Base-by-base conservation (phyloP, 1,139 yeast genomes). In the Zygoascus meyerae region DNA sequence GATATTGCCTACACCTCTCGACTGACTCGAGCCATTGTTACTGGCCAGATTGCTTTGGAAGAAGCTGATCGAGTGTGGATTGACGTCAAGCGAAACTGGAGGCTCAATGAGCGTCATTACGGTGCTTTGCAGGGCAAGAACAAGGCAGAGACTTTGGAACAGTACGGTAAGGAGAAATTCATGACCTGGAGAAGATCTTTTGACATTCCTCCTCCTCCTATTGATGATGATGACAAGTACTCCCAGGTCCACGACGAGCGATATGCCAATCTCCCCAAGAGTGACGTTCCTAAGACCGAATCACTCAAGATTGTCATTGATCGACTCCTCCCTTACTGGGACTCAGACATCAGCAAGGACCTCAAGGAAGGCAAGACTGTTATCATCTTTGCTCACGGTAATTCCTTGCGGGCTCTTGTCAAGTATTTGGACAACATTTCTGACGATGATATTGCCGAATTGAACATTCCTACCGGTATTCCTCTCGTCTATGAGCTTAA, bases 81-180 rank as follows among this genome's bases (percentile, higher is more conserved):
- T 59, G 96, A 95, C 66, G 95, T 86, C 65, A 82, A 84, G 74
- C 86, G 97, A 78, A 78, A 90, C 51, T 90, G 97, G 97, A 84
- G 97, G 78, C 81, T 90, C 71, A 90, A 90, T 74, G 98, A 90
- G 77, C 92, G 97, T 78, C 97, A 90, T 75, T 90, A 90, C 75
- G 98, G 98, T 78, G 97, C 89, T 61, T 79, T 92, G 65, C 97
- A 92, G 75, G 98, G 98, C 69, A 90, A 90, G 78, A 95, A 90
- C 78, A 90, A 90, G 78, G 96, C 97, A 59, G 89, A 79, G 64
- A 86, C 96, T 58, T 79, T 87, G 67, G 92, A 81, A 64, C 71
- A 79, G 64, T 90, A 80, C 74, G 98, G 98, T 65, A 73, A 79
- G 63, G 97, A 89, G 70, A 80, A 87, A 75, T 92, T 92, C 85